Evolutionary conservation across 164 flowering plant genomes (phyloP).

Genomic region (Macadamia tetraphylla): DNA sequence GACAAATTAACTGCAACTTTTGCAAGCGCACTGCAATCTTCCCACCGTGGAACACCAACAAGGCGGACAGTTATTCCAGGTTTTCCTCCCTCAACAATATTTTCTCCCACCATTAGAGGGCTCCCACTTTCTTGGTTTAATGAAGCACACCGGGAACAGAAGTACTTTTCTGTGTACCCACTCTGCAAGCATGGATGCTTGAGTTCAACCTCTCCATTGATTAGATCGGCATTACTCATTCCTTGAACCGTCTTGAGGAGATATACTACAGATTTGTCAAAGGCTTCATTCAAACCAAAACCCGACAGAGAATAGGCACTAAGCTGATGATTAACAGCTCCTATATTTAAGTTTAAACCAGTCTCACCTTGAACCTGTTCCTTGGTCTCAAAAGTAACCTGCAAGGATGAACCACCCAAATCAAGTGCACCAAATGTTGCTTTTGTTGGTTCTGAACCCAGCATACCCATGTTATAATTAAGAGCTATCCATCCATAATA

Average conservation of each 20-base stretch:
- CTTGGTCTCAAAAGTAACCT: conserved; percentile 86
- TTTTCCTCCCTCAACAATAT: conserved; percentile 39
- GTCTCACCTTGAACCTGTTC: conserved; percentile 41
- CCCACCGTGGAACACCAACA: conserved; percentile 81
- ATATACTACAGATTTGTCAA: conserved; percentile 79
- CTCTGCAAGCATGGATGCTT: conserved; percentile 87
- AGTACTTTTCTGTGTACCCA: conserved; percentile 69
- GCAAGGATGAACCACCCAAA: conserved; percentile 93
- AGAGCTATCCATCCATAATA: conserved; percentile 98
- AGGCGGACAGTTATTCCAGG: conserved; percentile 49
- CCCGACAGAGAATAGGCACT: conserved; percentile 49
- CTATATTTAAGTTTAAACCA: conserved; percentile 70
- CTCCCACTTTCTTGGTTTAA: conserved; percentile 43
- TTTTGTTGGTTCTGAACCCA: conserved; percentile 54
- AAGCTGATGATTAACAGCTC: conserved; percentile 71
- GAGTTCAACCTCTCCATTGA: conserved; percentile 46
- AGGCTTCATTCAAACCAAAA: conserved; percentile 96
- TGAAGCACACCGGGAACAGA: conserved; percentile 62
- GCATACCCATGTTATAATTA: conserved; percentile 56
- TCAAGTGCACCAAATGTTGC: conserved; percentile 92
- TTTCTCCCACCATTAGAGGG: conserved; percentile 37
- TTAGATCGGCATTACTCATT: conserved; percentile 29
- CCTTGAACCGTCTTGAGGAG: conserved; percentile 50
- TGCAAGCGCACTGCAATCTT: conserved; percentile 72
- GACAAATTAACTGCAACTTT: conserved; percentile 78